Percentiles rank a stretch among this genome's conserved stretches.
phyloP scores from a whole-genome alignment of 345 rosid species.

The Fremontodendron californicum region DNA sequence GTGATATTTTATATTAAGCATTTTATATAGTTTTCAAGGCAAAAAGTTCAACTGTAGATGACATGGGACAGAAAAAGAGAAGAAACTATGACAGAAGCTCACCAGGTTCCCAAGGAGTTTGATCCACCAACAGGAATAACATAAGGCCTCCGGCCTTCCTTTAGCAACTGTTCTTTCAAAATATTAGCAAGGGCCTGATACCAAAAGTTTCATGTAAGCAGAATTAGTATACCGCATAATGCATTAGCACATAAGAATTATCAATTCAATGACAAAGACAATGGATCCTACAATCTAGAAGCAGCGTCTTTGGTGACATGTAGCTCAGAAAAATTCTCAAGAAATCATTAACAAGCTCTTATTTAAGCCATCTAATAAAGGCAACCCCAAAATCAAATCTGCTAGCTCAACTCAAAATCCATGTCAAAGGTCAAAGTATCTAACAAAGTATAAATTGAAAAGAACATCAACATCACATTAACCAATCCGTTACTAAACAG shows the following conservation, averaged over 20 bases:
- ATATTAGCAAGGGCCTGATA: conserved; percentile 64
- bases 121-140: conserved; percentile 97
- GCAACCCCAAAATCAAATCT: neutral
- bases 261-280: neutral
- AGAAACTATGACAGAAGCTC: conserved; percentile 25
- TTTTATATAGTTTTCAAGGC: neutral
- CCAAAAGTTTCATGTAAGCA: conserved; percentile 17
- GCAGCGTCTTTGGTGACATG: neutral
- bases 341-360: neutral
- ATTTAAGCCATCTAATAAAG: neutral
- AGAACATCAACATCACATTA: neutral
- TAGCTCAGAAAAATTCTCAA: conserved; percentile 1
- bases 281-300: conserved; percentile 6
- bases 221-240: neutral
- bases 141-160: conserved; percentile 82
- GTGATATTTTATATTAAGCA: neutral
- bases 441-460: neutral
- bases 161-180: conserved; percentile 69
- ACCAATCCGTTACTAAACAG: neutral
- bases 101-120: conserved; percentile 92
- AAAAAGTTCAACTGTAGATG: neutral
- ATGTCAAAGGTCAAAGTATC: conserved; percentile 3
- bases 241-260: neutral
- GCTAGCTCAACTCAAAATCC: neutral
- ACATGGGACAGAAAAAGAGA: neutral